Evolutionary conservation across 352 stramenopile genomes (phyloP).

Genomic region (Pythium vanterpoolii): DNA sequence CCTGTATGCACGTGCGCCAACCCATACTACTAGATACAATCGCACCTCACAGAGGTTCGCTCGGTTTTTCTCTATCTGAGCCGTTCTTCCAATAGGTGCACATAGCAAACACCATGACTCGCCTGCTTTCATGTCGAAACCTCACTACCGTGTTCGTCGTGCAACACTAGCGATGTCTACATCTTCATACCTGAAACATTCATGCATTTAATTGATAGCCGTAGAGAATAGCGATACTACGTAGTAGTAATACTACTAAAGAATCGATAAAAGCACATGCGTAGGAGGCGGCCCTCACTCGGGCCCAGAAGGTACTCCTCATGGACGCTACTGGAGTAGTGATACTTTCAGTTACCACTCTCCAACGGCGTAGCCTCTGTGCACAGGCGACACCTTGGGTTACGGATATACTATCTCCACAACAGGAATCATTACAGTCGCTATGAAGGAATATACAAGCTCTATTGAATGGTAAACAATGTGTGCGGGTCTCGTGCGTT

Average conservation of each 20-base stretch:
- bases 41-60: constrained; percentile 60
- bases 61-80: constrained; percentile 24
- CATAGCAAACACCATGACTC: constrained; percentile 33
- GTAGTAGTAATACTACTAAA: no score
- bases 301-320: no score
- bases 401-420: no score
- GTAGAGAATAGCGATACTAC: neutral
- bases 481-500: neutral
- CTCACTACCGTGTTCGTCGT: constrained; percentile 43
- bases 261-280: no score
- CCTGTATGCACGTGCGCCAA: neutral
- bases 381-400: no score
- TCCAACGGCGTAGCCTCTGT: no score
- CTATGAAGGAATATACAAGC: neutral
- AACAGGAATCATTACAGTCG: no score
- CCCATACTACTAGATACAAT: neutral
- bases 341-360: no score
- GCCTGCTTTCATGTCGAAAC: constrained; percentile 60
- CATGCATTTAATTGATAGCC: neutral
- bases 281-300: no score
- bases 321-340: no score
- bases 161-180: constrained; percentile 61
- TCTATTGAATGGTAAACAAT: constrained; percentile 4
- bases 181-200: constrained; percentile 21
- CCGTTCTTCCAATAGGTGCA: constrained; percentile 47